Base-by-base conservation (phyloP, 2,329 filamentous ascomycete genomes). In the Zymoseptoria crescenta region DNA sequence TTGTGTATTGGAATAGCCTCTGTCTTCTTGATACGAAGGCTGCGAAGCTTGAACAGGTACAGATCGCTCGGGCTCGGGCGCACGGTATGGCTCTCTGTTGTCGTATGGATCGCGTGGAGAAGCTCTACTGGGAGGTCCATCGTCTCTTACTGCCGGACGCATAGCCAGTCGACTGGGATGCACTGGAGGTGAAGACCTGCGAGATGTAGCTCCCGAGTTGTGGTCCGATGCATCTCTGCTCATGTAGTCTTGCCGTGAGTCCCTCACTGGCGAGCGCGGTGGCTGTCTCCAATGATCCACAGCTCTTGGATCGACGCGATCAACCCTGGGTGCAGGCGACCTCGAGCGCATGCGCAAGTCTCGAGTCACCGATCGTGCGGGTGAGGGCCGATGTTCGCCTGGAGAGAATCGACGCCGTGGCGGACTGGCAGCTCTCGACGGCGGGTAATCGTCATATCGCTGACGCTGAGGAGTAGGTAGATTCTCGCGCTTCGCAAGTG, bases 131-230 rank as follows among this genome's bases (percentile, higher is more conserved):
- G 56, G 59, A n/a, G 58, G 57, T 55, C 65, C 59, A 4, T 75
- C 73, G 8, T 73, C 72, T 54, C 59, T 52, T 67, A 67, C 41
- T 67, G 72, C 53, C 5, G 62, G 60, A 24, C 64, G 63, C 19
- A 78, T 67, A 53, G 74, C 77, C 54, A 76, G 69, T 64, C 81
- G 77, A 63, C 83, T 84, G 16, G 79, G 77, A 65, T 84, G 81
- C 13, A 81, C 72, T 10, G 76, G 81, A 16, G 85, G 85, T 5
- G 85, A 87, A 8, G 85, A 85, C 54, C 83, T 78, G 58, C 83
- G 80, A 21, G 84, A 87, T 29, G 81, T 84, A 20, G 78, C 72
- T 20, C 74, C 79, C 8, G 84, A 86, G 48, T 79, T 80, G 58
- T 79, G 74, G 21, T 77, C 80, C 21, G 81, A 83, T 49, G 77